phyloP scores from a whole-genome alignment of 139 green algal genomes.

The Pseudopediastrum boryanum region DNA sequence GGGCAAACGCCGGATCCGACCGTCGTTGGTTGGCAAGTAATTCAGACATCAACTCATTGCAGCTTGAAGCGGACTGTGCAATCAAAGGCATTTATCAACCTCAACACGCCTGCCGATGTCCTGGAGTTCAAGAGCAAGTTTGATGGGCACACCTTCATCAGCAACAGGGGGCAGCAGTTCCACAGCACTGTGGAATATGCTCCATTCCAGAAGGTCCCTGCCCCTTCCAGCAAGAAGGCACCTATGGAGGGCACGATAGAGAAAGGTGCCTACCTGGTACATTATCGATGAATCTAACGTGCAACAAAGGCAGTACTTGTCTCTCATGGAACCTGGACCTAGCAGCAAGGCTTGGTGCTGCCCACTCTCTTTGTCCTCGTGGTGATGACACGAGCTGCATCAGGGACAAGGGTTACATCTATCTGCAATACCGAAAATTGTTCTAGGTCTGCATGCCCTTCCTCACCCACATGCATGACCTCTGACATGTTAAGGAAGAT shows the following conservation, averaged over 20 bases:
- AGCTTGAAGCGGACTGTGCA: slow-evolving; percentile 55
- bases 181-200: slow-evolving; percentile 71
- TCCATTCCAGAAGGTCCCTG: slow-evolving; percentile 69
- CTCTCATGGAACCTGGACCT: too few species aligned
- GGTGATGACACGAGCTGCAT: too few species aligned
- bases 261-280: slow-evolving; percentile 46
- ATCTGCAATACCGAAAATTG: too few species aligned
- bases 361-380: too few species aligned
- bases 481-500: too few species aligned
- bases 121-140: slow-evolving; percentile 67
- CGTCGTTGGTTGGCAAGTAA: not conserved
- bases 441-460: too few species aligned
- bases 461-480: too few species aligned
- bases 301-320: too few species aligned
- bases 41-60: not conserved
- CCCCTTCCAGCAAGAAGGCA: slow-evolving; percentile 50
- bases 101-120: slow-evolving; percentile 54
- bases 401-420: too few species aligned
- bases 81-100: slow-evolving; percentile 74
- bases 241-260: slow-evolving; percentile 73
- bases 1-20: not conserved
- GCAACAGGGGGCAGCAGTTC: slow-evolving; percentile 65
- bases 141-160: slow-evolving; percentile 72
- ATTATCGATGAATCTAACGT: not conserved
- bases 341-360: too few species aligned